Evolutionary conservation across 768 basidiomycete species (phyloP).

Genomic region (Russula abietina): DNA sequence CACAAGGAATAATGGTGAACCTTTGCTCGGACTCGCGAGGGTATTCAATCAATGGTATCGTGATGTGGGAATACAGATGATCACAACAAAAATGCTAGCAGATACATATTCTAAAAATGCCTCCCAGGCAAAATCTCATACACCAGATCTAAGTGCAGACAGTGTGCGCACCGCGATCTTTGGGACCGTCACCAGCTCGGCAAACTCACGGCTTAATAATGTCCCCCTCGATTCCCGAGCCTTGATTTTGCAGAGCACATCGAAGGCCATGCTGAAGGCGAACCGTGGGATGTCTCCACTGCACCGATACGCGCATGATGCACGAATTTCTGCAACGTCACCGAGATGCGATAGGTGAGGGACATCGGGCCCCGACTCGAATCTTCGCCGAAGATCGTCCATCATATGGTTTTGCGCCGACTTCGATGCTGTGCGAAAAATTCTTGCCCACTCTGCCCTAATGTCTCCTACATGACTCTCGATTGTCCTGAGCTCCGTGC

Average conservation of each 20-base stretch:
- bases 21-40: not conserved
- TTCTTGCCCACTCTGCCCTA: constrained; percentile 18
- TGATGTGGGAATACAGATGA: not conserved
- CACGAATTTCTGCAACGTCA: constrained; percentile 14
- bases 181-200: constrained; percentile 37
- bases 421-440: not conserved
- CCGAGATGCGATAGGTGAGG: constrained; percentile 15
- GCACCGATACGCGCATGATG: constrained; percentile 18
- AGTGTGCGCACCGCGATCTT: constrained; percentile 15
- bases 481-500: constrained; percentile 32
- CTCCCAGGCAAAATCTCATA: not conserved
- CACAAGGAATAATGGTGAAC: not conserved
- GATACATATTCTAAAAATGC: not conserved
- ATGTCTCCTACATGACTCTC: constrained; percentile 35
- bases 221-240: constrained; percentile 9
- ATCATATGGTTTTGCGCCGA: not conserved
- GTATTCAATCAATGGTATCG: not conserved
- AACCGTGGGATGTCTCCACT: not conserved
- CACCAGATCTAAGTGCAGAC: not conserved
- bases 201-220: constrained; percentile 13
- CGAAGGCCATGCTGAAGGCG: constrained; percentile 16
- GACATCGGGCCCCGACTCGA: constrained; percentile 9
- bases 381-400: not conserved
- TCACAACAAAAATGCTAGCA: not conserved
- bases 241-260: constrained; percentile 19